Base-by-base conservation (phyloP, 1,139 yeast genomes). In the Suhomyces maxii region DNA sequence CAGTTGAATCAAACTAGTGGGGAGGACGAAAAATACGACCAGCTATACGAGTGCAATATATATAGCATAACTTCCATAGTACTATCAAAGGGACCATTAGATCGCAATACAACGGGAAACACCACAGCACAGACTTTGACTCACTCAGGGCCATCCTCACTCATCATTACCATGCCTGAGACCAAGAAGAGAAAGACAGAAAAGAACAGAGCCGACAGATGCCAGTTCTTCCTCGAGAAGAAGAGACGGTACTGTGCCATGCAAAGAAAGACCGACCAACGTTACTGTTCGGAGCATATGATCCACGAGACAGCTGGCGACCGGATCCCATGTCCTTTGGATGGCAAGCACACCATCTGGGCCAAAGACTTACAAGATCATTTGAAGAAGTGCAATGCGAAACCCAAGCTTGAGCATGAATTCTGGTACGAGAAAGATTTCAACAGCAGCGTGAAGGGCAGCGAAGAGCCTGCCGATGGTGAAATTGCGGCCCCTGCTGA, bases 291-390 rank as follows among this genome's bases (percentile, higher is more conserved):
- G 4, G 86, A 85, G 54, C 95, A 87, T 60, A 52, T 73, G 63
- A 63, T 59, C 13, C 51, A 52, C 12, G 55, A 48, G 33, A 41
- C 47, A 7, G 39, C 26, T 10, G 40, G 33, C 10, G 45, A 67
- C 31, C 67, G 97, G 50, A 74, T 90, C 0, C 81, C 84, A 4
- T 90, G 97, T 64, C 91, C 97, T 0, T 60, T 85, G 32, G 96
- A 89, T 59, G 81, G 84, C 0, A 73, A 79, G 6, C 97, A 90
- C 62, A 77, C 86, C 0, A 82, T 90, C 0, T 83, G 89, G 87
- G 71, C 71, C 41, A 69, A 74, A 38, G 83, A 80, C 44, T 60
- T 89, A 40, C 63, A 68, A 7, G 65, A 60, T 26, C 97, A 90
- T 64, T 40, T 84, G 45, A 69, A 66, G 46, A 83, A 80, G 57